Percentiles rank a stretch among this genome's conserved stretches.
Evolutionary conservation across 768 basidiomycete species (phyloP).

Genomic region (Chlorophyllum brunneum): DNA sequence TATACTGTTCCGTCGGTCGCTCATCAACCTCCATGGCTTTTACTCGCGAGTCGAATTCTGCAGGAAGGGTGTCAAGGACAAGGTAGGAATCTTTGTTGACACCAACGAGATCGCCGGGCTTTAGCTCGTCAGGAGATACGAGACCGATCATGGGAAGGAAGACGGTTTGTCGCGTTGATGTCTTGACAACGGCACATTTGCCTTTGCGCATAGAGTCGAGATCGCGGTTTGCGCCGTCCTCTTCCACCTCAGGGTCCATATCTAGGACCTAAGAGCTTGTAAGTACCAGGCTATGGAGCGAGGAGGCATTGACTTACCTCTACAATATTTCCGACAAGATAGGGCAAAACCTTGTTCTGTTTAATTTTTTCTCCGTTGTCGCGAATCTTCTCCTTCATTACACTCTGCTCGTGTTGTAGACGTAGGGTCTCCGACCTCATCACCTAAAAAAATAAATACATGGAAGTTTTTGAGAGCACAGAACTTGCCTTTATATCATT

Average conservation of each 20-base stretch:
- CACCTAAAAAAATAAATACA: constrained; percentile 50
- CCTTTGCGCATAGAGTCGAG: constrained; percentile 94
- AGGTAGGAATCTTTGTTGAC: constrained; percentile 99
- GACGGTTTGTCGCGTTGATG: constrained; percentile 96
- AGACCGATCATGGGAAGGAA: constrained; percentile 98
- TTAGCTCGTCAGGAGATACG: constrained; percentile 87
- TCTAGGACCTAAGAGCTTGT: constrained; percentile 70
- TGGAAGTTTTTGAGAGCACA: not conserved
- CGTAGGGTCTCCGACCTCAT: constrained; percentile 94
- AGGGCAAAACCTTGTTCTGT: constrained; percentile 98
- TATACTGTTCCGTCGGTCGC: constrained; percentile 94
- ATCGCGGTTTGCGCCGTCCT: constrained; percentile 95
- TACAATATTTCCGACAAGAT: constrained; percentile 96
- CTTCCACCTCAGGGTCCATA: constrained; percentile 89
- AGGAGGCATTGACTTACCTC: constrained; percentile 55
- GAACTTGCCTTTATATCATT: constrained; percentile 86
- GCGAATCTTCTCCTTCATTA: constrained; percentile 98
- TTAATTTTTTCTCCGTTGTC: constrained; percentile 99
- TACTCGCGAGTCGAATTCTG: constrained; percentile 96
- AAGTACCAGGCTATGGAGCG: constrained; percentile 7
- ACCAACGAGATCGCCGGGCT: constrained; percentile 92
- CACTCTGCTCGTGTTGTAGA: constrained; percentile 88
- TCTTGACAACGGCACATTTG: constrained; percentile 99
- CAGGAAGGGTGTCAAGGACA: constrained; percentile 90
- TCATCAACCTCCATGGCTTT: constrained; percentile 99